phyloP scores from a whole-genome alignment of 129 eudicot species.

The Arctium lappa region DNA sequence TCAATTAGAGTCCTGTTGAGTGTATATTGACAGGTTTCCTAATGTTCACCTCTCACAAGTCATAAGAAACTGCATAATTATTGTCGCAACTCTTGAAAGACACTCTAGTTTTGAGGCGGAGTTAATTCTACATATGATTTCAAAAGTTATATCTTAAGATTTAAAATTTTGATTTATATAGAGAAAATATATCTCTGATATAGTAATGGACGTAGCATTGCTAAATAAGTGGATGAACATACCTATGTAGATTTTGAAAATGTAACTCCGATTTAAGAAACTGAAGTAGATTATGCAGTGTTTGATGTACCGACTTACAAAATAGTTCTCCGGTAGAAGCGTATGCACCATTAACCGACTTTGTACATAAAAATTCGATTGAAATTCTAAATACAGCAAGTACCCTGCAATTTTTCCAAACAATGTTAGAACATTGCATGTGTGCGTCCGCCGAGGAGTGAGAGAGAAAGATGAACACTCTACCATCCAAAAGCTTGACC shows the following conservation, averaged over 20 bases:
- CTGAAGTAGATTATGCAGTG: neutral
- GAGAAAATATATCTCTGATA: no score
- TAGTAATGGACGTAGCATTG: neutral
- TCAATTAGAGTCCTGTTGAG: neutral
- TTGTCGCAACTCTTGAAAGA: neutral
- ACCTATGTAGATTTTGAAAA: neutral
- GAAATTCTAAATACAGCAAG: slow-evolving; percentile 43
- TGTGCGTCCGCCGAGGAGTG: neutral
- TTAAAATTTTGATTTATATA: no score
- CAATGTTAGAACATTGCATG: neutral
- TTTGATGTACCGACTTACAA: slow-evolving; percentile 35
- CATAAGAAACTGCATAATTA: neutral
- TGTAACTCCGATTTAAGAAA: neutral
- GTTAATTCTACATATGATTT: neutral
- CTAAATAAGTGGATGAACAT: no score
- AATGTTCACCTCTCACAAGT: neutral
- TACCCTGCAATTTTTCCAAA: slow-evolving; percentile 48
- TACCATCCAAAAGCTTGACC: slow-evolving; percentile 88
- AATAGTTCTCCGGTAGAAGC: slow-evolving; percentile 71
- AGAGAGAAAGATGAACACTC: neutral
- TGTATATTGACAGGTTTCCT: neutral
- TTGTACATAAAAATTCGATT: slow-evolving; percentile 42
- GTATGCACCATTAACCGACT: slow-evolving; percentile 53
- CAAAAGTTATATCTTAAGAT: neutral
- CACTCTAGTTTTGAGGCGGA: neutral